Base-by-base conservation (phyloP, 2,329 filamentous ascomycete species). In the Fusarium stilboides region DNA sequence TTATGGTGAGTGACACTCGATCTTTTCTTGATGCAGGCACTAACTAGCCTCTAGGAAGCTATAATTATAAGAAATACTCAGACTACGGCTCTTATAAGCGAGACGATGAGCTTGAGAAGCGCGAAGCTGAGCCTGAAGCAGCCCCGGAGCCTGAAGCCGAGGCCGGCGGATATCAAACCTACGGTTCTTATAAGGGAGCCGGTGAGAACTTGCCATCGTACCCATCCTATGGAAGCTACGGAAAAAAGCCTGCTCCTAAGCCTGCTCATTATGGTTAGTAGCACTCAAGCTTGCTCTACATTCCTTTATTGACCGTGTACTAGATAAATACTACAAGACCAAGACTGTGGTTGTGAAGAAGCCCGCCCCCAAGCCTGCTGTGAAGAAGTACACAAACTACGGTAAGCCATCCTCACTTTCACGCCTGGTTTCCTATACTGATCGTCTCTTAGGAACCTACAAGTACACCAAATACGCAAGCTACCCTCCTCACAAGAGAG, bases 1-100 rank as follows among this genome's bases (percentile, higher is more conserved):
- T 19, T 68, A 68, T 14, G 65, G 62, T 62, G 14, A 26, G 36
- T 17, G 5, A 3, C 24, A 6, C 3, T 1, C 6, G 5, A 3
- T 3, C 5, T 2, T 31, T 5, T 2, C 8, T 1, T 1, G 4
- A 9, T 6, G 6, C 0, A 28, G 8, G 8, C 10, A 5, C 19
- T 67, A 8, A 66, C 31, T 4, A 1, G 3, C 5, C 4, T 2
- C 1, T 8, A 60, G 64, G 64, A 13, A 55, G 36, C 49, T 68
- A 68, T 24, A 31, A 63, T 31, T 68, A 68, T 6, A 65, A 68
- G 26, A 64, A 68, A 2, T 68, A 68, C 39, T 46, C 44, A 1
- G 39, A 17, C 12, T 69, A 68, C 20, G 65, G 65, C 6, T 22
- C 22, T 9, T 64, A 68, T 5, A 68, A 64, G 39, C 47, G 52